These are phyloP conservation scores for Hypoxylon trugodes DNA, from an alignment of 495 filamentous ascomycete genomes.

Conservation along the genomic window DNA sequence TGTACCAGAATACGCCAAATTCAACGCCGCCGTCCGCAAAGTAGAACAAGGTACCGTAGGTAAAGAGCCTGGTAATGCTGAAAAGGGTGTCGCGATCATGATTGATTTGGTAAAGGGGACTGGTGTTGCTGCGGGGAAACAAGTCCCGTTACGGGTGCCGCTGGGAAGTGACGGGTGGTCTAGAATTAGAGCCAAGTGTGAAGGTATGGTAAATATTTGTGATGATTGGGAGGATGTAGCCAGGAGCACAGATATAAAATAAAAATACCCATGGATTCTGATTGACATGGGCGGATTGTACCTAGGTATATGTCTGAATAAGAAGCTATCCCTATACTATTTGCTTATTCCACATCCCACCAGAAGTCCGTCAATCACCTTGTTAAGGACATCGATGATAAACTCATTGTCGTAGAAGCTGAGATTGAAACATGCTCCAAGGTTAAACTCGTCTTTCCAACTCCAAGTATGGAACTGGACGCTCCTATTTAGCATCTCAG, in stretches of 20 bases:
- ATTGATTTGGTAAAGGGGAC: constrained; percentile 53
- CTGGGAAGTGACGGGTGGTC: constrained; percentile 55
- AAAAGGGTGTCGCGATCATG: constrained; percentile 44
- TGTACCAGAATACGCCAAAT: constrained; percentile 2
- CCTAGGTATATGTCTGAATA: too few species aligned
- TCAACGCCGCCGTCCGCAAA: constrained; percentile 15
- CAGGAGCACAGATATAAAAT: constrained; percentile 28
- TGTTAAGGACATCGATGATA: constrained; percentile 23
- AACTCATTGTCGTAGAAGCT: constrained; percentile 42
- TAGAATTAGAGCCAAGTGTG: constrained; percentile 45
- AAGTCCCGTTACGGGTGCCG: constrained; percentile 55
- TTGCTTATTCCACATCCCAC: constrained; percentile 6
- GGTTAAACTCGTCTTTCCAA: constrained; percentile 23
- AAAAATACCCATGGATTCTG: too few species aligned
- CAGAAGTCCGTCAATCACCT: constrained; percentile 15
- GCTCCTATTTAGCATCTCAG: constrained; percentile 24
- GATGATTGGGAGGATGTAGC: constrained; percentile 32
- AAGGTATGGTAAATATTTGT: constrained; percentile 36
- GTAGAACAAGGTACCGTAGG: constrained; percentile 13
- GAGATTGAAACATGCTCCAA: constrained; percentile 37
- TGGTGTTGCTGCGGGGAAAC: constrained; percentile 46
- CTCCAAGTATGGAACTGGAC: constrained; percentile 39
- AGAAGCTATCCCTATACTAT: too few species aligned
- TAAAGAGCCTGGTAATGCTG: constrained; percentile 53
- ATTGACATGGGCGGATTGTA: too few species aligned